Evolutionary conservation across 2,329 filamentous ascomycete species (phyloP), one percentile per base, ranked within the genome.

Genomic region (Lecanicillium sp.): DNA sequence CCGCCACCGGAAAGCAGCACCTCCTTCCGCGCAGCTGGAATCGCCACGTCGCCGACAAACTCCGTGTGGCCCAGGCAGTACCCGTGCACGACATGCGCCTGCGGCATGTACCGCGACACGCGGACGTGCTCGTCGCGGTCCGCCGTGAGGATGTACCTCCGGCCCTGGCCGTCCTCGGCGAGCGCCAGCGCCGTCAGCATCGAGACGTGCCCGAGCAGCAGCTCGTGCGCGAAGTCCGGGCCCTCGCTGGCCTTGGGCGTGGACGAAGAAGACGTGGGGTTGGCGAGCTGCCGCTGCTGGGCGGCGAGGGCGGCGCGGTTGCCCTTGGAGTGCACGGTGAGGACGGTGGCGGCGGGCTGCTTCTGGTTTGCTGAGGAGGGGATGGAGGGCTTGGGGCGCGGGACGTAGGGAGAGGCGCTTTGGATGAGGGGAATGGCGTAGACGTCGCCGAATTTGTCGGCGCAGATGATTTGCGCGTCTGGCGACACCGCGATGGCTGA

Each of bases 391-490:
- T 55, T 58, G 51, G 61, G 44, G 43, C 49, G 40, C 50, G 49
- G 51, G 52, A 44, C 15, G 49, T 43, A 41, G 12, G 55, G 45
- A 17, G 55, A 47, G 14, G 51, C 40, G 35, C 50, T 46, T 48
- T 60, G 60, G 37, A 89, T 63, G 3, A 97, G 72, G 12, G 93
- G 91, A 7, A 98, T 68, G 10, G 87, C 79, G 67, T 95, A 97
- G 52, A 96, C 91, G 64, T 98, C 93, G 55, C 93, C 93, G 60
- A 97, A 97, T 66, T 98, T 98, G 72, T 98, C 93, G 44, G 83
- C 91, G 52, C 81, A 83, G 50, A 97, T 68, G 53, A 98, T 87
- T 8, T 82, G 86, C 36, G 75, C 73, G 61, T 90, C 84, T 32
- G 79, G 71, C 7, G 85, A 81, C 44, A 96, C 67, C 44, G 77